Evolutionary conservation across 495 filamentous ascomycete species (phyloP), one percentile per base, ranked within the genome.

Genomic region (Neurospora hispaniola): DNA sequence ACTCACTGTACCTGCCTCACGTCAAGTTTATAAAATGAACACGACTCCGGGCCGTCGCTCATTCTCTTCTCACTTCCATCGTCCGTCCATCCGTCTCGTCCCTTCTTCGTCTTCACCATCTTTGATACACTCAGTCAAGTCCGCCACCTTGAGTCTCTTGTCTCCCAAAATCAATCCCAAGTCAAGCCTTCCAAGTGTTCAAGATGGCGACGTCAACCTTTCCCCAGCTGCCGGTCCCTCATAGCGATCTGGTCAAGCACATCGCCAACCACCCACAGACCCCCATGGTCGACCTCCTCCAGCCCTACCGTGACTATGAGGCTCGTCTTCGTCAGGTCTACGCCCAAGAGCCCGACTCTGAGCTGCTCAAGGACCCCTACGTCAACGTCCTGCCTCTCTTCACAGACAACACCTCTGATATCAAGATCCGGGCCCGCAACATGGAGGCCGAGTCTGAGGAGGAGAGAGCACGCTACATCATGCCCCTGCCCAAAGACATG

Each of bases 361-460:
- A 86, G 12, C 78, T 84, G 46, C 80, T 92, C 27, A 80, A 87
- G 46, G 87, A 92, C 75, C 86, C 86, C 31, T 77, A 86, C 71
- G 81, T 90, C 80, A 96, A 94, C 77, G 79, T 91, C 40, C 81
- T 93, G 9, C 91, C 93, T 9, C 77, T 96, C 27, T 94, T 91
- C 78, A 85, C 84, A 71, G 83, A 86, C 2, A 81, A 85, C 75
- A 88, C 90, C 38, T 71, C 80, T 0, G 77, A 82, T 14, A 75
- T 93, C 76, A 89, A 83, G 74, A 85, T 89, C 70, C 86, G 89
- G 38, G 91, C 91, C 69, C 86, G 93, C 70, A 81, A 90, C 73
- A 78, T 92, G 3, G 84, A 81, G 0, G 75, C 81, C 5, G 91
- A 94, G 77, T 82, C 86, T 0, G 79, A 84, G 8, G 85, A 89